Evolutionary conservation across 129 eudicot species (phyloP).

Genomic region (Daucus carota): DNA sequence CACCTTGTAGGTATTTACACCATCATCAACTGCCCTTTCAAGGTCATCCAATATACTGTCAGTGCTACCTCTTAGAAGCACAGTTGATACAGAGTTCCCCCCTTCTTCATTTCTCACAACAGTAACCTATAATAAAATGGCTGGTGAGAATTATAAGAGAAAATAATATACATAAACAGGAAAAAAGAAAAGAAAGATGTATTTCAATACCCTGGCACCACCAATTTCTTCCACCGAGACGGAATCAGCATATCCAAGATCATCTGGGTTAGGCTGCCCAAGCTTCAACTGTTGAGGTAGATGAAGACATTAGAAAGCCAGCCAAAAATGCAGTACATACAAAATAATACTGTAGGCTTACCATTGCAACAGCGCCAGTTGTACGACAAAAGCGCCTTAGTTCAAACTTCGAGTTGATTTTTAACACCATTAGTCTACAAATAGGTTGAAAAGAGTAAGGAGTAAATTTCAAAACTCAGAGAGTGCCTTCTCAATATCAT

Average conservation of each 20-base stretch:
- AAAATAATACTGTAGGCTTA: constrained; percentile 29
- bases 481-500: neutral
- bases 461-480: neutral
- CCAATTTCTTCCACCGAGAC: constrained; percentile 91
- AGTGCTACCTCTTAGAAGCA: constrained; percentile 86
- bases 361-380: constrained; percentile 82
- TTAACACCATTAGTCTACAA: constrained; percentile 88
- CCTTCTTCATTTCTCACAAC: constrained; percentile 94
- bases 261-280: constrained; percentile 69
- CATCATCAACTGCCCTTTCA: constrained; percentile 96
- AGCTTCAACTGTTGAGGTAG: constrained; percentile 67
- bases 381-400: constrained; percentile 91
- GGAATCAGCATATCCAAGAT: constrained; percentile 89
- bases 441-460: neutral
- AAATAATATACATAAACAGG: neutral
- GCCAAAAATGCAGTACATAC: neutral
- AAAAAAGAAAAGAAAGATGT: neutral
- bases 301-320: neutral
- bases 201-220: constrained; percentile 63
- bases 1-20: constrained; percentile 93
- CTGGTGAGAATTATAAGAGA: neutral
- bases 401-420: constrained; percentile 85
- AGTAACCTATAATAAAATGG: constrained; percentile 52
- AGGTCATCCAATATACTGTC: constrained; percentile 96
- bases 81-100: constrained; percentile 86